phyloP scores from a whole-genome alignment of 257 asterid genomes.

The Vinca minor region DNA sequence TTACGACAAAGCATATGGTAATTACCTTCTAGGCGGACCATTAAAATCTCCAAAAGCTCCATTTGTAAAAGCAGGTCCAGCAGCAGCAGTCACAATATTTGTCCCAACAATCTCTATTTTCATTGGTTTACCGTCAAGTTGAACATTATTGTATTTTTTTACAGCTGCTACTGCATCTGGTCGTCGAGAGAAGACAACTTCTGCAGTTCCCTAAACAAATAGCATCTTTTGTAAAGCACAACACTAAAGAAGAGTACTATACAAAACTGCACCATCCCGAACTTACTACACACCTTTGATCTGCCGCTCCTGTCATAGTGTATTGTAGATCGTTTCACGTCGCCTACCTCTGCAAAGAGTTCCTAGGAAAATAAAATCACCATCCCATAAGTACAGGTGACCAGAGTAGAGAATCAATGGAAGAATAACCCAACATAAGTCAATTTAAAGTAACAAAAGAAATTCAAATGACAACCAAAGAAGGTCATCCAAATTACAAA shows the following conservation, averaged over 20 bases:
- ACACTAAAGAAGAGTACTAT: conserved; percentile 22
- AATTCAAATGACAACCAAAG: background rate
- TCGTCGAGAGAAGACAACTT: conserved; percentile 54
- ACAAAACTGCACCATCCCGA: conserved; percentile 20
- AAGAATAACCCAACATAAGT: background rate
- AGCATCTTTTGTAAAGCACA: conserved; percentile 19
- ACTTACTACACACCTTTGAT: conserved; percentile 63
- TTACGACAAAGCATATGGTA: background rate
- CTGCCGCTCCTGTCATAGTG: conserved; percentile 94
- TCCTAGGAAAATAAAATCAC: conserved; percentile 39
- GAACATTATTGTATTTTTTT: conserved; percentile 54
- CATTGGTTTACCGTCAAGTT: conserved; percentile 69
- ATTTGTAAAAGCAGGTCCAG: conserved; percentile 24
- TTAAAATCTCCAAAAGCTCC: conserved; percentile 27
- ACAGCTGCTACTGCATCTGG: conserved; percentile 55
- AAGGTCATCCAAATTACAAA: background rate
- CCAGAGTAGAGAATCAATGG: too few species aligned
- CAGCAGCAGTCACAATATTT: conserved; percentile 28
- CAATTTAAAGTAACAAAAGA: background rate
- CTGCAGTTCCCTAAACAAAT: conserved; percentile 81
- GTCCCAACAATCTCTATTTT: conserved; percentile 52
- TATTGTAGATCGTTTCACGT: conserved; percentile 54
- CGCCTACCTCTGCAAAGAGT: conserved; percentile 86
- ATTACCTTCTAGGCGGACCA: conserved; percentile 36
- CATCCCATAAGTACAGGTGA: background rate